Evolutionary conservation across 805 yeast species (phyloP), one percentile per base, ranked within the genome.

Genomic region (Lachancea dasiensis): DNA sequence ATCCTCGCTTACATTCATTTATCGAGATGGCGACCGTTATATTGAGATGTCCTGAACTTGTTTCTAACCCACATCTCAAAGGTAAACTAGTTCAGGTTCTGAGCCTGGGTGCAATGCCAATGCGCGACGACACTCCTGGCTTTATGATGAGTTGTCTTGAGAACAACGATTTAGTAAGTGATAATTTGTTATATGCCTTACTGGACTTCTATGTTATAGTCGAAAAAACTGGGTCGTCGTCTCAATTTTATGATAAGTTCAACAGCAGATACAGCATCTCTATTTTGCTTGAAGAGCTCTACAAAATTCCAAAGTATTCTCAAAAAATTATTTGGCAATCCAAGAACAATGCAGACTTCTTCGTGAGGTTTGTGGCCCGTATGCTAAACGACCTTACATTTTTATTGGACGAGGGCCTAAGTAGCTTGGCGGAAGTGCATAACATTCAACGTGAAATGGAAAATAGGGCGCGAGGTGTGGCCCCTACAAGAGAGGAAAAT

Each of bases 241-340:
- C 94, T 0, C 97, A 92, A 61, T 92, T 90, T 56, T 90, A 90
- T 60, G 99, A 92, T 60, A 92, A 92, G 63, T 92, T 92, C 65
- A 89, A 86, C 59, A 76, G 86, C 30, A 74, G 98, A 58, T 90
- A 79, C 61, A 81, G 86, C 56, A 85, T 92, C 20, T 82, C 96
- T 0, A 75, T 75, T 32, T 81, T 92, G 23, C 64, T 92, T 51
- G 90, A 86, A 57, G 79, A 79, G 49, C 65, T 92, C 38, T 92
- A 97, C 94, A 73, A 78, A 41, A 75, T 76, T 48, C 80, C 79
- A 16, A 56, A 66, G 21, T 90, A 85, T 61, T 74, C 81, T 42
- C 59, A 63, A 5, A 92, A 85, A 59, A 72, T 92, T 51, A 75
- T 73, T 31, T 60, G 68, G 38, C 89, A 84, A 54, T 75, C 95